Percentiles rank a stretch among this genome's conserved stretches.
These are phyloP conservation scores for Ceratocystis albifundus DNA, from an alignment of 2,329 filamentous ascomycete species.

Conservation along the genomic window DNA sequence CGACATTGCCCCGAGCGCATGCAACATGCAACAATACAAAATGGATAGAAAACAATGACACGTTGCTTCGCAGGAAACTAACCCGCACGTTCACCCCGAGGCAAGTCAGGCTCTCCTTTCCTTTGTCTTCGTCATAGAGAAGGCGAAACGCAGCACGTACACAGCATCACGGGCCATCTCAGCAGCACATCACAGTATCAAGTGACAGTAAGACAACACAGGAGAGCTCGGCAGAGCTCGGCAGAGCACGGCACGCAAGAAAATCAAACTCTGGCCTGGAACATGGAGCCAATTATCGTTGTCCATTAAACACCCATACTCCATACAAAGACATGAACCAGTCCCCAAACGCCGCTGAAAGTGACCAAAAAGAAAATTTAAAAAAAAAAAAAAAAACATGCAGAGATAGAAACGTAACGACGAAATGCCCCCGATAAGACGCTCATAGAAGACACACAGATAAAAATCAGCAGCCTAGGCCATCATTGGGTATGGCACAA, in stretches of 20 bases:
- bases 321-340: conserved; percentile 5
- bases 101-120: neutral
- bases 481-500: conserved; percentile 46
- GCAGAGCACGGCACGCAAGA: neutral
- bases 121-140: neutral
- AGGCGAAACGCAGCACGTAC: neutral
- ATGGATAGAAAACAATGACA: conserved; percentile 2
- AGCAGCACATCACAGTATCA: neutral
- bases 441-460: neutral
- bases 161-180: neutral
- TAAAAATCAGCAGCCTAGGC: neutral
- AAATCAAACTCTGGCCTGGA: neutral
- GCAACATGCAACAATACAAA: neutral
- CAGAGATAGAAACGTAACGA: conserved; percentile 16
- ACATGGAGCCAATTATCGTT: neutral
- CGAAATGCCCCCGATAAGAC: conserved; percentile 23
- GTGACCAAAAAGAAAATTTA: conserved; percentile 9
- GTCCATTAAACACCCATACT: conserved; percentile 4
- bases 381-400: conserved; percentile 9
- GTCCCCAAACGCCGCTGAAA: neutral
- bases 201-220: neutral
- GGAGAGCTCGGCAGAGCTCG: neutral
- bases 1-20: conserved; percentile 5
- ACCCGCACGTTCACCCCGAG: neutral
- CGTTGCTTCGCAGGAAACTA: neutral